phyloP scores from a whole-genome alignment of 176 grass and related monocot species.

The Rhynchospora pubera region DNA sequence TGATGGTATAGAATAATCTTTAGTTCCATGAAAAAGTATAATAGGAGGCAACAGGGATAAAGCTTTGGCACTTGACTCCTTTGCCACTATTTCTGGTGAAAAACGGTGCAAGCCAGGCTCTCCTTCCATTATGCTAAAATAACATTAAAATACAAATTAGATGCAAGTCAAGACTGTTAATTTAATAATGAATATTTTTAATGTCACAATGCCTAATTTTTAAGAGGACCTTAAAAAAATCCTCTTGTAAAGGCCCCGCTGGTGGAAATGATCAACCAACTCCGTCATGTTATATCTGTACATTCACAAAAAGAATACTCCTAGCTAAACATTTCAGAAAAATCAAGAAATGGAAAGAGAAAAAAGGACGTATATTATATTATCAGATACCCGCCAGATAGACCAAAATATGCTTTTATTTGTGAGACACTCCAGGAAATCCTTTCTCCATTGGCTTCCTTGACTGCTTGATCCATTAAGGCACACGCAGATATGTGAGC shows the following conservation, averaged over 20 bases:
- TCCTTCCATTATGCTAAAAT: slow-evolving; percentile 98
- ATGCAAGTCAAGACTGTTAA: background rate
- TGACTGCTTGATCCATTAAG: slow-evolving; percentile 64
- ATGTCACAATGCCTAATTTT: background rate
- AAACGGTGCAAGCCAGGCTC: slow-evolving; percentile 57
- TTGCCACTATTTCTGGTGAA: slow-evolving; percentile 79
- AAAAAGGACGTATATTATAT: slow-evolving; percentile 2
- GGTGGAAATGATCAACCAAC: slow-evolving; percentile 90
- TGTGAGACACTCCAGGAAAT: slow-evolving; percentile 79
- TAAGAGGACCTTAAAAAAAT: slow-evolving; percentile 81
- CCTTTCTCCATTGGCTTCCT: slow-evolving; percentile 51
- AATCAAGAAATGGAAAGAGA: background rate
- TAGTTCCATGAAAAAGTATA: slow-evolving; percentile 88
- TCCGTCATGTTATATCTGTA: slow-evolving; percentile 64
- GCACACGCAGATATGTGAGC: slow-evolving; percentile 86
- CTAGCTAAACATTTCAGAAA: background rate
- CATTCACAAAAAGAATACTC: slow-evolving; percentile 10
- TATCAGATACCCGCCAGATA: slow-evolving; percentile 80
- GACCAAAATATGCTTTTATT: slow-evolving; percentile 88
- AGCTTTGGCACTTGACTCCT: slow-evolving; percentile 47
- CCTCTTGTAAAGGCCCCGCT: slow-evolving; percentile 69
- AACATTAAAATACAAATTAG: slow-evolving; percentile 14
- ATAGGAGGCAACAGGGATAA: slow-evolving; percentile 67
- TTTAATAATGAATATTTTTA: background rate
- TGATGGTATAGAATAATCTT: slow-evolving; percentile 92